Conservation (phyloP, 2,329 filamentous ascomycete genomes). For the Coccinonectria pachysandricola region DNA sequence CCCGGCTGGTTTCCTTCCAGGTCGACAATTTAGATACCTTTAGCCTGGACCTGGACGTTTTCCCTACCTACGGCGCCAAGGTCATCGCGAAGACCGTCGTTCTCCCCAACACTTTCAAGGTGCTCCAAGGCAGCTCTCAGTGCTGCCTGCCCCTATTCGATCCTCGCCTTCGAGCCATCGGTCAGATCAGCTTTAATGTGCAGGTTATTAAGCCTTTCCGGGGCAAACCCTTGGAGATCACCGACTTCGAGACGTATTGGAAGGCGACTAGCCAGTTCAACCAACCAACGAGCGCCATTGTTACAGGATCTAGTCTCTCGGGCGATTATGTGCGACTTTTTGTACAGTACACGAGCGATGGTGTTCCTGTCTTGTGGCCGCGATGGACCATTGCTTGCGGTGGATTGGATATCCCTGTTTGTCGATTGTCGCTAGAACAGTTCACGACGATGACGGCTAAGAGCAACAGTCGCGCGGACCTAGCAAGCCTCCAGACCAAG, state of each 20-base stretch:
- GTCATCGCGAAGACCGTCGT: constrained; percentile 94
- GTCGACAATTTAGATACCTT: constrained; percentile 90
- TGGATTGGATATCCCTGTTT: constrained; percentile 72
- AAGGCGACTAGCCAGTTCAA: constrained; percentile 93
- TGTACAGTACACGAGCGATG: constrained; percentile 84
- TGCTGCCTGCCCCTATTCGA: constrained; percentile 90
- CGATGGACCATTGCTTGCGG: constrained; percentile 69
- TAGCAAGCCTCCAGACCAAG: constrained; percentile 33
- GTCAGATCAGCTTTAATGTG: constrained; percentile 86
- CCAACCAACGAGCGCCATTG: constrained; percentile 67
- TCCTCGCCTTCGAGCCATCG: constrained; percentile 80
- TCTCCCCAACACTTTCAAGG: constrained; percentile 75
- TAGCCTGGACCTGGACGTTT: constrained; percentile 93
- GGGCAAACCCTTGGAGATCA: constrained; percentile 87
- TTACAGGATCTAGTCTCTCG: constrained; percentile 89
- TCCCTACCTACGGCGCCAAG: constrained; percentile 93
- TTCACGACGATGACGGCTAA: constrained; percentile 46
- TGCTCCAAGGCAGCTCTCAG: constrained; percentile 60
- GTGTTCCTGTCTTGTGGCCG: constrained; percentile 78
- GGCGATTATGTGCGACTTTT: constrained; percentile 92
- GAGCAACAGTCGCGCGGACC: constrained; percentile 31
- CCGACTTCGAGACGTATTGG: constrained; percentile 98
- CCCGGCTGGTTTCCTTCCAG: constrained; percentile 87
- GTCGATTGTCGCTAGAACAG: constrained; percentile 64
- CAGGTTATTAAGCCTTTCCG: constrained; percentile 96